These are phyloP conservation scores for Nothophytophthora sp. DNA, from an alignment of 352 stramenopile species.

Conservation along the genomic window DNA sequence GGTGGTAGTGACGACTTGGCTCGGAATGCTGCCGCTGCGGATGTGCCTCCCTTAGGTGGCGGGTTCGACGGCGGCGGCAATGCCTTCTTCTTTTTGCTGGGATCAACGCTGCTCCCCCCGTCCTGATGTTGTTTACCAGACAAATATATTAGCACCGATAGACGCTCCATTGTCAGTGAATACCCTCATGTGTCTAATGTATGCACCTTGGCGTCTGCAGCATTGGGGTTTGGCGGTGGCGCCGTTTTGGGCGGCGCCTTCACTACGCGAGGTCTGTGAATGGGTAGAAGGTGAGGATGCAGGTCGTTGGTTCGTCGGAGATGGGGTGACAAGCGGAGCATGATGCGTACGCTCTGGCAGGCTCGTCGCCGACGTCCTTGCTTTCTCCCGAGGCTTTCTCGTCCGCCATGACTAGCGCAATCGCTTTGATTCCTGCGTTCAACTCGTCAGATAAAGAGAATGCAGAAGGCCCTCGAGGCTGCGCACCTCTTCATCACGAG, in stretches of 20 bases:
- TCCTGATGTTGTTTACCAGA: slow-evolving; percentile 9
- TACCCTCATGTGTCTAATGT: background rate
- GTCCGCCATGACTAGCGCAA: slow-evolving; percentile 39
- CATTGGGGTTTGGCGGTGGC: slow-evolving; percentile 21
- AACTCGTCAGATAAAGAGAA: too few species aligned
- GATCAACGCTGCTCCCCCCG: slow-evolving; percentile 20
- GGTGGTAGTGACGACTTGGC: slow-evolving; percentile 65
- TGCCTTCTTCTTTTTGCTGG: slow-evolving; percentile 68
- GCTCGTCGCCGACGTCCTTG: slow-evolving; percentile 17
- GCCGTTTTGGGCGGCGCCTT: slow-evolving; percentile 43
- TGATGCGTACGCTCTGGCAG: slow-evolving; percentile 19
- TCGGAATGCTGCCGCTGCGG: slow-evolving; percentile 63
- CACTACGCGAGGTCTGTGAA: slow-evolving; percentile 21
- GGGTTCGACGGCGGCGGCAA: slow-evolving; percentile 68
- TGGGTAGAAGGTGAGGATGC: background rate
- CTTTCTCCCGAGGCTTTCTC: slow-evolving; percentile 33
- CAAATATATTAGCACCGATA: too few species aligned
- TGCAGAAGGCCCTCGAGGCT: too few species aligned
- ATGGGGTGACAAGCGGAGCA: background rate
- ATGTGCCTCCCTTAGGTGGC: slow-evolving; percentile 55
- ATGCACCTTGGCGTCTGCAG: slow-evolving; percentile 35
- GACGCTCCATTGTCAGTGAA: background rate
- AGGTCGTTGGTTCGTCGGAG: background rate
- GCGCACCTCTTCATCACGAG: too few species aligned
- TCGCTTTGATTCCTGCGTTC: too few species aligned